Percentiles rank a stretch among this genome's conserved stretches.
phyloP scores from a whole-genome alignment of 768 basidiomycete species.

The Kwoniella dejecticola region DNA sequence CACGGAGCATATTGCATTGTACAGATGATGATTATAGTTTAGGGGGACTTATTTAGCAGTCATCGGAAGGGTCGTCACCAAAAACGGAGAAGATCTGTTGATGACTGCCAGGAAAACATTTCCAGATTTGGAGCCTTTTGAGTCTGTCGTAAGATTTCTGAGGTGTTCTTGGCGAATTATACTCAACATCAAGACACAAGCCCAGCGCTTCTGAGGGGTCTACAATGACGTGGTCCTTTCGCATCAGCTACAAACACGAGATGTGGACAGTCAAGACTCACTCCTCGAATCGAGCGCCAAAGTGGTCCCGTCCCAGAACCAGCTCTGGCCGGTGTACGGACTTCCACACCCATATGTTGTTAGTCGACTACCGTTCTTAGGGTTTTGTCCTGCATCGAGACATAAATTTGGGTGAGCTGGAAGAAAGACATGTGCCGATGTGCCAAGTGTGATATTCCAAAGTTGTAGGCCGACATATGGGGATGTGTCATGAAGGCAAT shows the following conservation, averaged over 20 bases:
- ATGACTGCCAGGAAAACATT: constrained; percentile 5
- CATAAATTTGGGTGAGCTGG: constrained; percentile 3
- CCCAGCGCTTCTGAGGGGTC: neutral
- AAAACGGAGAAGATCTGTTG: constrained; percentile 14
- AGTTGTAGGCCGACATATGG: constrained; percentile 15
- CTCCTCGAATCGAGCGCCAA: constrained; percentile 1
- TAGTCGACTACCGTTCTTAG: neutral
- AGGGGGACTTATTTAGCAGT: no score
- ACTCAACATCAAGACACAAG: constrained; percentile 13
- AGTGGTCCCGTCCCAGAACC: neutral
- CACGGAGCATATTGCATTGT: no score
- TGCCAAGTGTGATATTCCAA: constrained; percentile 15
- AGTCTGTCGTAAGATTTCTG: neutral
- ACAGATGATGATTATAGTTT: no score
- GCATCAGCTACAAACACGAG: neutral
- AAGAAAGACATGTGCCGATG: neutral
- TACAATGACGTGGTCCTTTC: no score
- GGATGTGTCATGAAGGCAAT: constrained; percentile 9
- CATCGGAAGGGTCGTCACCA: neutral
- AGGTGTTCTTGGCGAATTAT: neutral
- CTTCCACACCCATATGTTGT: constrained; percentile 6
- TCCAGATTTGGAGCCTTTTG: constrained; percentile 7
- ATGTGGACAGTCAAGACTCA: neutral
- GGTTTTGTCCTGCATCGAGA: constrained; percentile 14
- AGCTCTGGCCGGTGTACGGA: neutral